Evolutionary conservation across 2,329 filamentous ascomycete species (phyloP).

Genomic region (Pseudocercospora eumusae): DNA sequence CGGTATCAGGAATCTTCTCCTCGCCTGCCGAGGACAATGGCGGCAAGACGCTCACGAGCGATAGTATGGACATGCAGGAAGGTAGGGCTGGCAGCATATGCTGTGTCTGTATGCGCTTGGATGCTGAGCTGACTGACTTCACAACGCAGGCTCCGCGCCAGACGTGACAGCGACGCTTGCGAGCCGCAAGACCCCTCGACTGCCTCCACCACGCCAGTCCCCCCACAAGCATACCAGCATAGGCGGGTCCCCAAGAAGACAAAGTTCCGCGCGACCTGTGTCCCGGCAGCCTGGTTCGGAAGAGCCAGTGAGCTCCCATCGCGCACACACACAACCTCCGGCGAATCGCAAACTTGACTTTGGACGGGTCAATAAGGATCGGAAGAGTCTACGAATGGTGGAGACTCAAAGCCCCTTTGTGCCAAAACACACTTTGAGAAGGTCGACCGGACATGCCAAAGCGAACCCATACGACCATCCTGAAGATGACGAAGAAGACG

Average conservation of each 20-base stretch:
- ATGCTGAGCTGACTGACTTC: constrained; percentile 22
- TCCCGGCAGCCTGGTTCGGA: constrained; percentile 23
- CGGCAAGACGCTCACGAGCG: constrained; percentile 31
- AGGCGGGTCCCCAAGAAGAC: constrained; percentile 60
- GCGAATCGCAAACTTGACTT: constrained; percentile 41
- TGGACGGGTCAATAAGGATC: constrained; percentile 29
- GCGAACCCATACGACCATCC: constrained; percentile 30
- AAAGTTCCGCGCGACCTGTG: constrained; percentile 58
- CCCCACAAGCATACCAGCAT: constrained; percentile 66
- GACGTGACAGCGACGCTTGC: constrained; percentile 49
- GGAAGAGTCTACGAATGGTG: constrained; percentile 32
- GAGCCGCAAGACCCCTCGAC: constrained; percentile 47
- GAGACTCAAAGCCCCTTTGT: constrained; percentile 39
- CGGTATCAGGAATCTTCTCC: constrained; percentile 83
- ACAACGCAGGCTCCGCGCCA: constrained; percentile 51
- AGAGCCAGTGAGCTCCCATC: constrained; percentile 22
- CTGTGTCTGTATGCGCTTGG: not conserved
- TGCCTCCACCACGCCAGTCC: constrained; percentile 54
- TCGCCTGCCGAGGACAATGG: constrained; percentile 60
- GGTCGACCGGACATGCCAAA: constrained; percentile 30
- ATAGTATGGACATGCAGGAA: constrained; percentile 60
- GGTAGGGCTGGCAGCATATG: constrained; percentile 50
- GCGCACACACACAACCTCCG: constrained; percentile 26
- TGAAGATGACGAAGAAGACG: constrained; percentile 28
- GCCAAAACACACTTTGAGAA: constrained; percentile 33